Evolutionary conservation across 805 yeast genomes (phyloP), one percentile per base, ranked within the genome.

Genomic region (Starmerella tilneyi): DNA sequence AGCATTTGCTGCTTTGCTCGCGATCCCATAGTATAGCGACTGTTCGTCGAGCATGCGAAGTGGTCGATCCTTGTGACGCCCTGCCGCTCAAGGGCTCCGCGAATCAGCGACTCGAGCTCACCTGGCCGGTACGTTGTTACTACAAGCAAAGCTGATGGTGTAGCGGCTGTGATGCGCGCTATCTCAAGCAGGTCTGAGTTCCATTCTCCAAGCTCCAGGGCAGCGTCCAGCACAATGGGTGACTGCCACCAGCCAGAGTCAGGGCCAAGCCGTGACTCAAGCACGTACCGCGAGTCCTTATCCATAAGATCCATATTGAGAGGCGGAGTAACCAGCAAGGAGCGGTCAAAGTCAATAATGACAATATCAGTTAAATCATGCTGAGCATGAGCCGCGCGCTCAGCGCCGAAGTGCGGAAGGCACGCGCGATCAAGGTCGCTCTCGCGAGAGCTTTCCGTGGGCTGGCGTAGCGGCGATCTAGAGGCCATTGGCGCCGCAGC

Each of bases 281-380:
- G 29, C 5, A 43, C 20, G 9, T 39, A 16, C 21, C 50, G 32
- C 13, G 55, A 41, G n/a, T 33, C 36, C 19, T 30, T 22, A 31
- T 30, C 46, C 23, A 51, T 9, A n/a, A 56, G 46, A 9, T 48
- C 49, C 21, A 20, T 15, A 34, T 45, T 54, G 9, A 47, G 33
- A 4, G 22, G 29, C 3, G 57, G 56, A 2, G 49, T 43, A 3
- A 42, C 43, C 9, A 56, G 45, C 17, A 56, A 40, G 7, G 56
- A 45, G 19, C 53, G 43, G 40, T 55, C 57, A 27, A 55, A 53
- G 28, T 55, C 56, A 7, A 55, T 38, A 4, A 55, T 35, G 5
- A 55, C 43, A 16, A 55, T 44, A 27, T 55, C 58, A 7, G 53
- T 45, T 27, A 44, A 29, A n/a, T 31, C 22, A 11, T 28, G 21